Conservation (phyloP, 2,329 filamentous ascomycete species). For the Phoma sp. region DNA sequence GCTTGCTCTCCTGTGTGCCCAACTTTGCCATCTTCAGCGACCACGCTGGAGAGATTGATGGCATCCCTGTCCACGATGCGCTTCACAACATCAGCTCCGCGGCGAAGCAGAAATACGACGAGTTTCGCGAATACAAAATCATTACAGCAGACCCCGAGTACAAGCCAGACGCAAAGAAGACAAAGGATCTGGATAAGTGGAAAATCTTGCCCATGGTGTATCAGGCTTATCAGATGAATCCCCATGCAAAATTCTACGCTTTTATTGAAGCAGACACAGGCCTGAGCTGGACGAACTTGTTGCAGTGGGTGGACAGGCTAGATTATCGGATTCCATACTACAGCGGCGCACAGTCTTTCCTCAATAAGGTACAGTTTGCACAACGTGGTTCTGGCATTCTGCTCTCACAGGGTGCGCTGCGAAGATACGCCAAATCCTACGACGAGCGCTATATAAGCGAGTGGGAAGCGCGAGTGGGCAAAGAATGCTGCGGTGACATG, state of each 20-base stretch:
- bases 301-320: conserved; percentile 49
- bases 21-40: conserved; percentile 66
- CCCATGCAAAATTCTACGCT: conserved; percentile 37
- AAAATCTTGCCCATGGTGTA: conserved; percentile 64
- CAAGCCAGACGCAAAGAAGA: conserved; percentile 52
- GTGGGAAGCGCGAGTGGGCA: conserved; percentile 43
- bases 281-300: conserved; percentile 46
- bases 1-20: conserved; percentile 62
- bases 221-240: conserved; percentile 51
- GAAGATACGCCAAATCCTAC: conserved; percentile 41
- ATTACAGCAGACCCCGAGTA: conserved; percentile 52
- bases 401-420: conserved; percentile 50
- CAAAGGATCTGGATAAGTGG: conserved; percentile 63
- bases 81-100: conserved; percentile 51
- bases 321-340: conserved; percentile 52
- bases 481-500: conserved; percentile 49
- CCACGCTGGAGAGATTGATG: conserved; percentile 59
- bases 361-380: conserved; percentile 48
- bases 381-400: conserved; percentile 54
- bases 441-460: conserved; percentile 36
- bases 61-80: conserved; percentile 58
- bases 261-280: conserved; percentile 47
- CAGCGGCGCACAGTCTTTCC: conserved; percentile 47
- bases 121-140: conserved; percentile 61
- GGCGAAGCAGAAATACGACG: conserved; percentile 49